Evolutionary conservation across 2,329 filamentous ascomycete genomes (phyloP).

Genomic region (Aspergillus arachidicola): DNA sequence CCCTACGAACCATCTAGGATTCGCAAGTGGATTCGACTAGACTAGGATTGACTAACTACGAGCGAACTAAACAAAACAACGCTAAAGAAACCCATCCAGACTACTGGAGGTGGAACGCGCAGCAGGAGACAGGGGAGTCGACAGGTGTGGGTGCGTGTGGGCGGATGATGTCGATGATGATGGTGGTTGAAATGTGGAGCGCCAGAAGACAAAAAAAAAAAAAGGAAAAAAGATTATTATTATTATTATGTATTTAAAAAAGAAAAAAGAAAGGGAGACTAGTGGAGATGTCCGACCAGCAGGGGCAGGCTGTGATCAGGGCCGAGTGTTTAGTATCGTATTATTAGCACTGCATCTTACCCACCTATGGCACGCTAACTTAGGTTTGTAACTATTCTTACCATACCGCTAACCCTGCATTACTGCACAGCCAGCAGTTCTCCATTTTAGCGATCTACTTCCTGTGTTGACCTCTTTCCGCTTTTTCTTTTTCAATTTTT

Average conservation of each 20-base stretch:
- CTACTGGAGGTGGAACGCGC: conserved; percentile 19
- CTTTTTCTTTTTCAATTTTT: background rate
- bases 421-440: conserved; percentile 11
- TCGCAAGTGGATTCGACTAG: conserved; percentile 18
- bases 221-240: background rate
- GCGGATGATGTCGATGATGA: conserved; percentile 21
- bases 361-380: background rate
- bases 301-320: conserved; percentile 21
- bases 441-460: conserved; percentile 5
- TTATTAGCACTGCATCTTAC: conserved; percentile 12
- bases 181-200: conserved; percentile 15
- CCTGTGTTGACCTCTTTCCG: conserved; percentile 8
- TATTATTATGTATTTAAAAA: background rate
- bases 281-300: conserved; percentile 17
- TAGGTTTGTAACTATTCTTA: conserved; percentile 7
- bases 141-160: conserved; percentile 20
- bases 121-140: conserved; percentile 20
- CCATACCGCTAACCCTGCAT: conserved; percentile 16
- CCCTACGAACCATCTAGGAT: conserved; percentile 26
- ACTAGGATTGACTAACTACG: conserved; percentile 23
- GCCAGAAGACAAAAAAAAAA: background rate
- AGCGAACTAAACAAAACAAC: conserved; percentile 18
- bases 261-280: background rate
- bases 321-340: conserved; percentile 11
- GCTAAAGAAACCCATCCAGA: conserved; percentile 22